A percentile compares a stretch with the other conserved stretches of the same genome.
phyloP scores from a whole-genome alignment of 2,329 filamentous ascomycete genomes.

The Diaporthe longicolla region DNA sequence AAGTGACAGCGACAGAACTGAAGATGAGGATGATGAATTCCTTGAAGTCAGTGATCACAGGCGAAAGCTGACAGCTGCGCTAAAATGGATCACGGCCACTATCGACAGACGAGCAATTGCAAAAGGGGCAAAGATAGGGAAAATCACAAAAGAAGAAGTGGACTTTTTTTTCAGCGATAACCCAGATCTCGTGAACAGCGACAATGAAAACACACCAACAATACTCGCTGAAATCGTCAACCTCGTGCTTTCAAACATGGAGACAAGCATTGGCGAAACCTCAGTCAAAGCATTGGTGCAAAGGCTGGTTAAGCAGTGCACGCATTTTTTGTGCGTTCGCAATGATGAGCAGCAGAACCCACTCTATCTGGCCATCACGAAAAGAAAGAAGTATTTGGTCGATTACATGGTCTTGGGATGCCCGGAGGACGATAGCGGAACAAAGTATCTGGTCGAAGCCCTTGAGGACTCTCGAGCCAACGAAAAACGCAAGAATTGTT shows the following conservation, averaged over 20 bases:
- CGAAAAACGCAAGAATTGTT: constrained; percentile 7
- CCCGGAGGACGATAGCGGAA: background rate
- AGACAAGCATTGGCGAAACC: background rate
- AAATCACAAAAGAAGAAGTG: constrained; percentile 15
- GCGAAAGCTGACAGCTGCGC: background rate
- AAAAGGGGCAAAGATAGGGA: background rate
- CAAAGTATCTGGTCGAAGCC: background rate
- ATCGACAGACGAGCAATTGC: background rate
- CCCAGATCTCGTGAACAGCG: background rate
- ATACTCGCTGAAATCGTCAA: background rate
- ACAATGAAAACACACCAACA: background rate
- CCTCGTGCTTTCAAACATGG: background rate
- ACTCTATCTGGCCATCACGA: background rate
- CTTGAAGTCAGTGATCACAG: background rate
- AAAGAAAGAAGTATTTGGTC: background rate
- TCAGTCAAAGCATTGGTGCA: background rate
- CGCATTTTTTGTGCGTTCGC: background rate
- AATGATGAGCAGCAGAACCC: background rate
- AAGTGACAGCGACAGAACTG: background rate
- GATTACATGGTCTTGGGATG: background rate
- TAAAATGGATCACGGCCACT: background rate
- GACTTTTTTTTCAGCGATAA: background rate
- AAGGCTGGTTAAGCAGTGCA: background rate
- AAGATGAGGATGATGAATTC: background rate
- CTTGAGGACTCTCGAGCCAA: background rate